Evolutionary conservation across 768 basidiomycete species (phyloP), one percentile per base, ranked within the genome.

Genomic region (Pulveroboletus sp.): DNA sequence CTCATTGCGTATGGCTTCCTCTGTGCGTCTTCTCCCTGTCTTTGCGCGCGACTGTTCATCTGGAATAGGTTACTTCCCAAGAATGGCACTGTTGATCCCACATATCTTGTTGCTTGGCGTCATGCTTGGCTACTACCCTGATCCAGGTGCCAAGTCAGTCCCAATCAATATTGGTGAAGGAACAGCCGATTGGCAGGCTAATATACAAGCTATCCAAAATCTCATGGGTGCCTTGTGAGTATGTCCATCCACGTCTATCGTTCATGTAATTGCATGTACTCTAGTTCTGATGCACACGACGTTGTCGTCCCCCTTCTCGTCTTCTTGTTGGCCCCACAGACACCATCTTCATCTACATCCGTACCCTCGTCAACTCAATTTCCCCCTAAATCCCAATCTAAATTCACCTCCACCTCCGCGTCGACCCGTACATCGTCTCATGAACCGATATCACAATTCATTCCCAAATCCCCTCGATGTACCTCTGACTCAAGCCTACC

Each of bases 141-240:
- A 51, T 26, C 59, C 59, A 0, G 64, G 56, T 9, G 62, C 69
- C 0, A 66, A 73, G 2, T 63, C 73, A 2, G 63, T 66, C 0
- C 70, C 69, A 8, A 62, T 71, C 14, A 68, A 71, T 17, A 60
- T 74, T 1, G 60, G 76, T 4, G 87, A 91, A 58, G 85, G 82
- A 5, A 79, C 81, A 7, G 76, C 83, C 0, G 85, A 89, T 49
- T 93, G 89, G 83, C 84, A 86, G 51, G 85, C 87, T 14, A 95
- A 93, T 57, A 69, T 93, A 2, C 91, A 93, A 68, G 91, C 78
- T 1, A 87, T 93, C 28, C 92, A 94, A 65, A 94, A 94, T 57
- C 77, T 93, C 28, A 93, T 94, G 92, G 91, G 90, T 6, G 70
- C 78, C 7, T 70, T 84, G 88, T 92, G 68, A 56, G 87, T 58